A percentile compares a stretch with the other conserved stretches of the same genome.
These are phyloP conservation scores for Verticillium nonalfalfae DNA, from an alignment of 2,329 filamentous ascomycete genomes.

Conservation along the genomic window DNA sequence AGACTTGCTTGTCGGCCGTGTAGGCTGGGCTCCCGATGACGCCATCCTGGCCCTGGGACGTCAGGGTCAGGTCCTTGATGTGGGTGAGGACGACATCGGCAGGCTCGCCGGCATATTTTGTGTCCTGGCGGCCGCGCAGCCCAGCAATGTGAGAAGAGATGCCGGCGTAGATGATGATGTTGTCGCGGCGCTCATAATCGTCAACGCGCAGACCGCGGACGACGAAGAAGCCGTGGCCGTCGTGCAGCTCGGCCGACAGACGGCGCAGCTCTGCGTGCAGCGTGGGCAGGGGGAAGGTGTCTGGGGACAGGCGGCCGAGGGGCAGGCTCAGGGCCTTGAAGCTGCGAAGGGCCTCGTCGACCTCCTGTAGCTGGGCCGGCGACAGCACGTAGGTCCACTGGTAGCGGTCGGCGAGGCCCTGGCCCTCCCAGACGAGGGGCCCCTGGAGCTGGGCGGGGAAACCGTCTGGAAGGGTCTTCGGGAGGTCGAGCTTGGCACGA, in stretches of 20 bases:
- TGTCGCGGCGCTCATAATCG: slow-evolving; percentile 47
- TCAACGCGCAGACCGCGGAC: slow-evolving; percentile 50
- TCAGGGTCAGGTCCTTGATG: slow-evolving; percentile 52
- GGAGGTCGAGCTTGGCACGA: slow-evolving; percentile 33
- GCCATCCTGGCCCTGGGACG: slow-evolving; percentile 19
- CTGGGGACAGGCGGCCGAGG: slow-evolving; percentile 34
- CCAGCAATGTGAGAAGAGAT: slow-evolving; percentile 52
- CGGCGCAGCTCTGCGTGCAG: slow-evolving; percentile 42
- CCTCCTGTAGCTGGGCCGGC: slow-evolving; percentile 39
- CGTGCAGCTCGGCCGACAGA: slow-evolving; percentile 48
- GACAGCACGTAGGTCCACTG: slow-evolving; percentile 48
- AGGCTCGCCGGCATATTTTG: slow-evolving; percentile 32
- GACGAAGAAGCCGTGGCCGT: slow-evolving; percentile 55
- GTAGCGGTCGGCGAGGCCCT: slow-evolving; percentile 36
- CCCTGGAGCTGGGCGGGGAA: slow-evolving; percentile 43
- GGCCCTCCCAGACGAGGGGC: slow-evolving; percentile 51
- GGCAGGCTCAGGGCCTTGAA: slow-evolving; percentile 23
- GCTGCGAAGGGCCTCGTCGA: slow-evolving; percentile 18
- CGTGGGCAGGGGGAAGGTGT: slow-evolving; percentile 49
- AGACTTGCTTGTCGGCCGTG: slow-evolving; percentile 54
- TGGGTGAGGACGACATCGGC: slow-evolving; percentile 51
- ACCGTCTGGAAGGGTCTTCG: slow-evolving; percentile 35
- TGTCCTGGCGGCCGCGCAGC: slow-evolving; percentile 46
- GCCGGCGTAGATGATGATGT: slow-evolving; percentile 53
- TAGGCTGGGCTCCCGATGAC: slow-evolving; percentile 53